Evolutionary conservation across 2,329 filamentous ascomycete species (phyloP).

Genomic region (Gliomastix tumulicola): DNA sequence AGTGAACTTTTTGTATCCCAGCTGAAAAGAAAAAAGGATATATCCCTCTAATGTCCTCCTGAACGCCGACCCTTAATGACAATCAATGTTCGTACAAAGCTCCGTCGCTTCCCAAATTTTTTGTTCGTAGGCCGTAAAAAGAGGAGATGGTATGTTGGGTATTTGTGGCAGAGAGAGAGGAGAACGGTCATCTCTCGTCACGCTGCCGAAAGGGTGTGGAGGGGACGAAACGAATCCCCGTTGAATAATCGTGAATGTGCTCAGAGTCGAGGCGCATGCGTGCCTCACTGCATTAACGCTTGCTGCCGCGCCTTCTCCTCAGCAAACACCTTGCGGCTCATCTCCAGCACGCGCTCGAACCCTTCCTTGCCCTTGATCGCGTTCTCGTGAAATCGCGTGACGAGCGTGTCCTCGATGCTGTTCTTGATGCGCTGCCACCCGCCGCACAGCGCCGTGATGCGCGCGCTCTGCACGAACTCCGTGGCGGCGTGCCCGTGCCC

Average conservation of each 20-base stretch:
- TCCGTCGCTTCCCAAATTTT: too few species aligned
- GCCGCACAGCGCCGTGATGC: slow-evolving; percentile 89
- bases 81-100: too few species aligned
- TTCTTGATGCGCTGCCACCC: slow-evolving; percentile 98
- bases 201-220: not conserved
- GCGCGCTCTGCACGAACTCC: slow-evolving; percentile 79
- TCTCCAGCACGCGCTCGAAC: slow-evolving; percentile 89
- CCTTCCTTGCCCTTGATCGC: slow-evolving; percentile 85
- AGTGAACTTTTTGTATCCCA: too few species aligned
- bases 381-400: slow-evolving; percentile 87
- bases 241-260: too few species aligned
- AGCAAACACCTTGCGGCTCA: slow-evolving; percentile 85
- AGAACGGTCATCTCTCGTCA: not conserved
- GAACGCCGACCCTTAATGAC: too few species aligned
- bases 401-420: slow-evolving; percentile 86
- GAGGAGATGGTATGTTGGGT: too few species aligned
- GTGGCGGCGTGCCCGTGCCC: slow-evolving; percentile 53
- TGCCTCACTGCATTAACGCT: too few species aligned
- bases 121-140: too few species aligned
- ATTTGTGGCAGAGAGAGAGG: not conserved
- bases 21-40: too few species aligned
- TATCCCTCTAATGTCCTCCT: too few species aligned
- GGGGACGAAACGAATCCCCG: not conserved
- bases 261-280: too few species aligned
- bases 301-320: slow-evolving; percentile 66